A percentile compares a stretch with the other conserved stretches of the same genome.
Evolutionary conservation across 192 early-diverging fungal genomes (phyloP).

Genomic region (Funneliformis mosseae): DNA sequence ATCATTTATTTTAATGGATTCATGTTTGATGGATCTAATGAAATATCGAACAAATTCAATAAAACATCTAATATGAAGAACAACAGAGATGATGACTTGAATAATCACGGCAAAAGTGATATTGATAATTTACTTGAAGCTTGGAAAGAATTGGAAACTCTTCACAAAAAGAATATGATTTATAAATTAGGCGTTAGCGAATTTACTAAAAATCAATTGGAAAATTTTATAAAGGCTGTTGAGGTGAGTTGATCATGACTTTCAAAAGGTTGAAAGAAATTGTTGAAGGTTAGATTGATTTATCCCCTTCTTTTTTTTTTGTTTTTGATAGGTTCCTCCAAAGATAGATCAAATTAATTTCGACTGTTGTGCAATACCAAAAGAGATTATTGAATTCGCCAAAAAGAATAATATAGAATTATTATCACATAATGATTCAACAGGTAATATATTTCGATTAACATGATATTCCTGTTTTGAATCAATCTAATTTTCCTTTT

Average conservation of each 20-base stretch:
- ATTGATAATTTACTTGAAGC: background rate
- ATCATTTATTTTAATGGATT: constrained; percentile 8
- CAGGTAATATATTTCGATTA: background rate
- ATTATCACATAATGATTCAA: background rate
- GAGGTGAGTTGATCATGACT: background rate
- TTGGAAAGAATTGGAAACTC: constrained; percentile 4
- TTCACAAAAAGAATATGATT: background rate
- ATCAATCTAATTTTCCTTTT: too few relatives aligned
- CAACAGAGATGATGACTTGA: background rate
- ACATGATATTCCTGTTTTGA: background rate
- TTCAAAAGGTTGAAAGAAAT: background rate
- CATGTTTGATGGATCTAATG: background rate
- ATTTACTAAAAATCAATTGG: constrained; percentile 2
- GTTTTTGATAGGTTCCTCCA: background rate
- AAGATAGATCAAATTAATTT: background rate
- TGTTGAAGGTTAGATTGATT: background rate
- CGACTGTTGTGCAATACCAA: background rate
- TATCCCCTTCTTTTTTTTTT: too few relatives aligned
- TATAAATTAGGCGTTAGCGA: constrained; percentile 1
- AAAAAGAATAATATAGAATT: constrained; percentile 10
- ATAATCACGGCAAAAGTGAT: background rate
- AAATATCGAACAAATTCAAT: background rate
- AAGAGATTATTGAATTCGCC: background rate
- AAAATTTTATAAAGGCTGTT: background rate
- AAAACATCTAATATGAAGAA: too few relatives aligned